Conservation (phyloP, 1,139 yeast genomes). For the Candida smagusa region DNA sequence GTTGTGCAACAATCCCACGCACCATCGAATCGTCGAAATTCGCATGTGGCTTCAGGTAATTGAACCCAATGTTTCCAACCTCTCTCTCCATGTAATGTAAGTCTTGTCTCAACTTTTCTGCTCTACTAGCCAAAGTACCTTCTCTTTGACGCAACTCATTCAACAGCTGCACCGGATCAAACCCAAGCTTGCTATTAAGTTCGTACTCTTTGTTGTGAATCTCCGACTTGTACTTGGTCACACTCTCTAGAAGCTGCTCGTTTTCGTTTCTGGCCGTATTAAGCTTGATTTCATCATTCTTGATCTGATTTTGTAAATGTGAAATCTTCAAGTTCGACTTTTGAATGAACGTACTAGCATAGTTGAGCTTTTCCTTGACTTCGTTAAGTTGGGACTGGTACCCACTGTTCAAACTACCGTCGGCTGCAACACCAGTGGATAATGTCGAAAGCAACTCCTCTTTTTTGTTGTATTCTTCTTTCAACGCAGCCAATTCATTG, state of each 20-base stretch:
- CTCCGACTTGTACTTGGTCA: constrained; percentile 40
- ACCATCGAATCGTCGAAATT: constrained; percentile 62
- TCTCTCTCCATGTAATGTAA: constrained; percentile 59
- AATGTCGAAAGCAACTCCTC: constrained; percentile 81
- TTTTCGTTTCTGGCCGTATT: constrained; percentile 55
- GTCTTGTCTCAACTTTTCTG: constrained; percentile 44
- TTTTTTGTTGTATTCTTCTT: constrained; percentile 53
- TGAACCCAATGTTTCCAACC: constrained; percentile 74
- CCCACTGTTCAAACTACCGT: constrained; percentile 63
- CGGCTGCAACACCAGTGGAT: constrained; percentile 86
- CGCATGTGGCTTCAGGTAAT: constrained; percentile 62
- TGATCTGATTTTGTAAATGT: constrained; percentile 54
- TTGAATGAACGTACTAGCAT: constrained; percentile 54
- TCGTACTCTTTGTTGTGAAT: constrained; percentile 40
- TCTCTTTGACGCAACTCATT: constrained; percentile 48
- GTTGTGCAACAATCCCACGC: constrained; percentile 86
- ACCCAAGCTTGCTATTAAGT: constrained; percentile 52
- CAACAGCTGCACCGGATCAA: constrained; percentile 44
- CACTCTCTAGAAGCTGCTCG: constrained; percentile 36
- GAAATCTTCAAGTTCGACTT: constrained; percentile 59
- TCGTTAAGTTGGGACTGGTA: constrained; percentile 71
- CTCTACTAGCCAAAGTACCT: constrained; percentile 22
- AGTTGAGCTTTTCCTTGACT: constrained; percentile 56
- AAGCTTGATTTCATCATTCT: constrained; percentile 51
- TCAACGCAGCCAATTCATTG: constrained; percentile 39